Evolutionary conservation across 371 early-diverging fungal species (phyloP).

Genomic region (Mucor racemosus): DNA sequence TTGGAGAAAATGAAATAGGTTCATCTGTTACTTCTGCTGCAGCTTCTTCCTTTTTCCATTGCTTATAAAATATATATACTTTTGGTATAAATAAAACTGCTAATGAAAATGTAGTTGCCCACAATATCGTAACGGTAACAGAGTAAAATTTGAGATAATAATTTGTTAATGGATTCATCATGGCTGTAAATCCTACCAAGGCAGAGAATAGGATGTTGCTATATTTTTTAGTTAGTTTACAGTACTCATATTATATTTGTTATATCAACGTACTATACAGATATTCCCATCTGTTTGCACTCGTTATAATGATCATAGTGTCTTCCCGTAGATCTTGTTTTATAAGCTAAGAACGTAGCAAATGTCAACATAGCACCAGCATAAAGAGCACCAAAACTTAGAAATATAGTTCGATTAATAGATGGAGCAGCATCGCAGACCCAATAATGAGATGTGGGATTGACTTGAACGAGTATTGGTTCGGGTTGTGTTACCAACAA

Average conservation of each 20-base stretch:
- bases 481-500: slow-evolving; percentile 38
- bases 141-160: slow-evolving; percentile 55
- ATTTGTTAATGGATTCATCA: slow-evolving; percentile 51
- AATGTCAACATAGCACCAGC: slow-evolving; percentile 42
- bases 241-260: neutral
- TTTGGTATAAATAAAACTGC: slow-evolving; percentile 56
- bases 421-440: slow-evolving; percentile 33
- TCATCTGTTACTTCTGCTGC: neutral
- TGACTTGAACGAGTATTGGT: slow-evolving; percentile 35
- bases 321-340: slow-evolving; percentile 50
- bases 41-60: neutral
- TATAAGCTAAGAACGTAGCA: slow-evolving; percentile 60
- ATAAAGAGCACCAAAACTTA: slow-evolving; percentile 36
- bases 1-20: neutral
- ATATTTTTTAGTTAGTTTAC: neutral
- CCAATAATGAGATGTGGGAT: slow-evolving; percentile 50
- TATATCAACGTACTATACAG: slow-evolving; percentile 55
- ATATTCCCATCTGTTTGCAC: slow-evolving; percentile 59
- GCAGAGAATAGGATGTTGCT: slow-evolving; percentile 59
- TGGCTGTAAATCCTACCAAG: slow-evolving; percentile 51
- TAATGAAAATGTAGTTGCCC: slow-evolving; percentile 58
- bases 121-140: slow-evolving; percentile 48
- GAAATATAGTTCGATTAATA: slow-evolving; percentile 29
- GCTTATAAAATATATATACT: slow-evolving; percentile 38
- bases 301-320: slow-evolving; percentile 59